These are phyloP conservation scores for Solanum medicagineum DNA, from an alignment of 257 asterid species.

Conservation along the genomic window DNA sequence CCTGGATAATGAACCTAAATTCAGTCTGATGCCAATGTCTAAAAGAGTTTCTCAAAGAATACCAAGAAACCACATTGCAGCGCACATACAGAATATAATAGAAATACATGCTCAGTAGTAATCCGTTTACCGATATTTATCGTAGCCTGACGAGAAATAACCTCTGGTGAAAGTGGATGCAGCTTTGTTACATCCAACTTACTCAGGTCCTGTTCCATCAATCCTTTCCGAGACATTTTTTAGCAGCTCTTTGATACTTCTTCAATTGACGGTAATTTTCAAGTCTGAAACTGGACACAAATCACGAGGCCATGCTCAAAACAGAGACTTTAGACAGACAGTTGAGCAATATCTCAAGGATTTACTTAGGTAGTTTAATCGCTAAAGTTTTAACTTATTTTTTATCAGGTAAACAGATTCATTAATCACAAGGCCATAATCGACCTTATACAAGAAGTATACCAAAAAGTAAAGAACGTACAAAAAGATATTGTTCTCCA, in stretches of 20 bases:
- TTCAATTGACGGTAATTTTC: neutral
- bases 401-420: neutral
- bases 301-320: neutral
- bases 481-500: neutral
- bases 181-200: constrained; percentile 73
- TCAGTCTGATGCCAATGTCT: neutral
- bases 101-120: neutral
- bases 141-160: constrained; percentile 96
- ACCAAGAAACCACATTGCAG: neutral
- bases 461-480: neutral
- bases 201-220: constrained; percentile 92
- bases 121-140: constrained; percentile 61
- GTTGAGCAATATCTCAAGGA: neutral
- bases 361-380: neutral
- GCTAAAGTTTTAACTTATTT: neutral
- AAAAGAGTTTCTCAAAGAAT: neutral
- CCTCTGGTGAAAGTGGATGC: constrained; percentile 96
- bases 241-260: neutral
- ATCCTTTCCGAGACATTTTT: constrained; percentile 77
- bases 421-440: neutral
- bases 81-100: neutral
- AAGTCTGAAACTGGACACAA: neutral
- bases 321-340: neutral
- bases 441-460: neutral
- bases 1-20: constrained; percentile 30